Base-by-base conservation (phyloP, 495 filamentous ascomycete species). In the Aspergillus wentii region DNA sequence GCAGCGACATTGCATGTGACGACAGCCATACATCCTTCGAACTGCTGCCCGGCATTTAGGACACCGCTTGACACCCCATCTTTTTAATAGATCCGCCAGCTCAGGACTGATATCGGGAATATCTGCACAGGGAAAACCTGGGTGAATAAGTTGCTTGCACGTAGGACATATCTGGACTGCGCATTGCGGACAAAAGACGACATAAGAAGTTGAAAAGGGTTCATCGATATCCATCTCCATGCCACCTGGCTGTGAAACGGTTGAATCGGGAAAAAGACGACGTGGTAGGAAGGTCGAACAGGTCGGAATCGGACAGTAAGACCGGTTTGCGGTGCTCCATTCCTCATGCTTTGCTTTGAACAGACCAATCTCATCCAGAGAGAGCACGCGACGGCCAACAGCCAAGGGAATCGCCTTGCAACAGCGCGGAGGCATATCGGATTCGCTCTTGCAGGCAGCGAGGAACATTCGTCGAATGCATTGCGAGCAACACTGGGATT, bases 271-370 rank as follows among this genome's bases (percentile, higher is more conserved):
- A 29, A 43, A 54, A 4, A 49, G 22, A 4, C 41, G 46, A 4
- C 33, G 36, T 23, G 53, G 31, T 13, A 60, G 52, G 35, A 60
- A 60, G 5, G 50, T 31, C 15, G 56, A 60, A 26, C 56, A 60
- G 16, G 44, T 43, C 10, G 46, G 49, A 10, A 52, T 23, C 21
- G 56, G 56, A 16, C 56, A 60, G 30, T 60, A 60, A 5, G 48
- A 9, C n/a, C 52, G 49, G n/a, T 57, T 30, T 11, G 43, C 32
- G 1, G 56, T 60, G 13, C 19, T 31, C 46, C 53, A 56, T 34
- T 60, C 56, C 30, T 56, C 52, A 41, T 42, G 48, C 31, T 52
- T 60, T 17, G 35, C 47, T 27, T 52, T 54, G 38, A 51, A 60
- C 5, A 46, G 22, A n/a, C 38, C 33, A 9, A 51, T 40, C 35